Evolutionary conservation across 371 early-diverging fungal genomes (phyloP), one percentile per base, ranked within the genome.

Genomic region (Aphelidium insulamus): DNA sequence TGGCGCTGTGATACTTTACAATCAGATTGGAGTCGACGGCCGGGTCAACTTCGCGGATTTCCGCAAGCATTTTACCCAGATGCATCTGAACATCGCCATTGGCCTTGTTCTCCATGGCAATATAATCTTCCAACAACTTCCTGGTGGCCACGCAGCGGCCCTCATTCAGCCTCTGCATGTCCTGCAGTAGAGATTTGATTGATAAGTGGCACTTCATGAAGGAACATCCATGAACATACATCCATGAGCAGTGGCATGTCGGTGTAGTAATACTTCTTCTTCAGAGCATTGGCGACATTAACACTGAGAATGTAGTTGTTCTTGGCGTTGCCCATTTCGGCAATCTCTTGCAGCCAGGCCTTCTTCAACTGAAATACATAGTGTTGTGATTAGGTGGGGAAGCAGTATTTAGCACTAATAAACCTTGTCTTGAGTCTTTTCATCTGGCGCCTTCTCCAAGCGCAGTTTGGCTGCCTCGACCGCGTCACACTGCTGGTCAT

Each of bases 241-340:
- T 73, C 55, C 3, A 67, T 57, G 12, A 76, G 34, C 6, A 43
- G 51, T 3, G 73, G 71, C 20, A 72, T 38, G 33, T 73, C 71
- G 16, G 47, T 51, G 28, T 63, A 55, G 36, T 57, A 66, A 34
- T 69, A 68, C 35, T 70, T 66, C 26, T 46, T 41, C 26, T 62
- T 51, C 32, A 60, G 61, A 9, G 64, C 60, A 40, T 73, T 73
- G 8, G 69, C 53, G 4, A 62, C 63, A n/a, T 46, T 46, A 27
- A 75, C 38, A 0, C 69, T 41, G 15, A 75, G 42, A 21, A 75
- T 39, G 33, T 75, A 75, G 4, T 61, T 30, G 33, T 75, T 75
- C 72, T 72, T 50, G 46, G 59, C 59, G 45, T 77, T 79, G 41
- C 78, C 66, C 53, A 77, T 61, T 24, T 83, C 76, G 6, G 73